These are phyloP conservation scores for Aspergillus aculeatinus DNA, from an alignment of 2,329 filamentous ascomycete genomes.

Conservation along the genomic window DNA sequence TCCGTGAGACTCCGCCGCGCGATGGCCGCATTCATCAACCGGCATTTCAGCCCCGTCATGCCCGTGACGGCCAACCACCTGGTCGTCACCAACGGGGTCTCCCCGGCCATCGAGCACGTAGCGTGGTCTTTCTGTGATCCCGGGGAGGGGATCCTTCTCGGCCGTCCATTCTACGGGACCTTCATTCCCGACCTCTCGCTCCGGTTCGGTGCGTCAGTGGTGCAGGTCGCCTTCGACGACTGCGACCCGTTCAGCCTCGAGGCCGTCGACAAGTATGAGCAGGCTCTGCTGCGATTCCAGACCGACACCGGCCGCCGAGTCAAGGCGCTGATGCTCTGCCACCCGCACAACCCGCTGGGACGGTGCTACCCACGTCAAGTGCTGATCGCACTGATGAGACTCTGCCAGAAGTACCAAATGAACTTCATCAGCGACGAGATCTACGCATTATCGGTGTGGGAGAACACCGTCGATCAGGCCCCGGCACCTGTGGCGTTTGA, in stretches of 20 bases:
- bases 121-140: conserved; percentile 34
- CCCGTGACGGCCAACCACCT: conserved; percentile 30
- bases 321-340: conserved; percentile 52
- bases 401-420: conserved; percentile 52
- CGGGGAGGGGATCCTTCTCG: conserved; percentile 38
- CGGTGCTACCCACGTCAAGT: conserved; percentile 47
- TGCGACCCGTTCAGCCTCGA: conserved; percentile 45
- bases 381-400: conserved; percentile 45
- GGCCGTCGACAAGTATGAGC: conserved; percentile 49
- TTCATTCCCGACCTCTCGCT: conserved; percentile 49
- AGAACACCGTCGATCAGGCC: conserved; percentile 36
- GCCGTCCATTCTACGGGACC: conserved; percentile 46
- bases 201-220: conserved; percentile 45
- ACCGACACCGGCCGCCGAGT: conserved; percentile 41
- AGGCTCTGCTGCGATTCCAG: conserved; percentile 39
- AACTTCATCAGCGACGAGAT: conserved; percentile 61
- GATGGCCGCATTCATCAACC: conserved; percentile 35
- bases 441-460: conserved; percentile 56
- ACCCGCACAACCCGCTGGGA: conserved; percentile 55
- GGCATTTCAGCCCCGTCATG: conserved; percentile 28
- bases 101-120: conserved; percentile 36
- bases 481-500: conserved; percentile 40
- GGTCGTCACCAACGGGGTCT: conserved; percentile 37
- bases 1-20: conserved; percentile 26
- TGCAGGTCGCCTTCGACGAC: conserved; percentile 47